Base-by-base conservation (phyloP, 225 moss, liverwort and hornwort genomes). In the Asterella californica region DNA sequence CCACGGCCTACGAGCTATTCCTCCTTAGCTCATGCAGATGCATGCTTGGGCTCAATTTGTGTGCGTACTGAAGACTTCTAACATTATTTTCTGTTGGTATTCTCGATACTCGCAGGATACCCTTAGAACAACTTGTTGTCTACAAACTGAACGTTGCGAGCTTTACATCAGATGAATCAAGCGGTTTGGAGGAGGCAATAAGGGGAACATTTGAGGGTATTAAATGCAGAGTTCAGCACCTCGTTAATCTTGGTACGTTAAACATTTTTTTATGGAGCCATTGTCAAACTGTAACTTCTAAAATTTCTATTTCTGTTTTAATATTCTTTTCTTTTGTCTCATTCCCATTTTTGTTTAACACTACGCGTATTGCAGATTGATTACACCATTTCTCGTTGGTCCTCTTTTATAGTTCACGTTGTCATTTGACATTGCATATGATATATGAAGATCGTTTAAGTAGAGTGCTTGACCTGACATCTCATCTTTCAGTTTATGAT, bases 181-280 rank as follows among this genome's bases (percentile, higher is more conserved):
- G 89, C 78, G 88, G 85, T 80, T 79, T 94, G 75, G 86, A 89
- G 61, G 86, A 84, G 24, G 74, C 69, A 60, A 79, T 87, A 72
- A 85, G 86, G 81, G 96, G 92, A 50, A 96, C 94, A 53, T 96
- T 94, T 68, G 83, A 88, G 74, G 96, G 94, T 71, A 45, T 92
- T 10, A 9, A 80, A 61, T 72, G 88, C 36, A 96, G 90, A 86
- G 76, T 88, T 37, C 83, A 91, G 75, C 90, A 96, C 86, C 87
- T 96, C 38, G 79, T 74, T 61, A 80, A 72, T 21, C 91, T 96
- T 54, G 94, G 93, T 96, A 80, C 42, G 70, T 63, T 33, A 0
- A 22, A 38, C 32, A 32, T 32, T 4, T 32, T 11, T 65, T 9
- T 24, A n/a, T n/a, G n/a, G n/a, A n/a, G n/a, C n/a, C n/a, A n/a